phyloP scores from a whole-genome alignment of 176 grass and related monocot genomes.

The Aegilops longissima region DNA sequence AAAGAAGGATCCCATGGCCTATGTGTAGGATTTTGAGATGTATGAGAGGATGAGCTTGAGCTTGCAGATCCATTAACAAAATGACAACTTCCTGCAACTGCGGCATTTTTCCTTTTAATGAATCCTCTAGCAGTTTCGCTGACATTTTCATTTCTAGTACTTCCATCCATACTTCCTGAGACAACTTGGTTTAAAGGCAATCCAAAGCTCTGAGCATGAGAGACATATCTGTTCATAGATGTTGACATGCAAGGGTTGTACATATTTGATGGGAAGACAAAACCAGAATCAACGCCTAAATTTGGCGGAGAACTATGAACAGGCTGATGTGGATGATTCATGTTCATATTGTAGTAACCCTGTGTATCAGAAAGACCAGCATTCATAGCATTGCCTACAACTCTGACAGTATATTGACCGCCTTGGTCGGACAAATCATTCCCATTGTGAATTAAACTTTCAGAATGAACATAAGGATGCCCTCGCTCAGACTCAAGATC shows the following conservation, averaged over 20 bases:
- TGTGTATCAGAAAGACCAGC: slow-evolving; percentile 35
- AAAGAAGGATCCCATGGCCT: slow-evolving; percentile 54
- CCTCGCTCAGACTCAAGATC: slow-evolving; percentile 52
- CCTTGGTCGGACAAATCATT: slow-evolving; percentile 42
- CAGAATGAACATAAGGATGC: slow-evolving; percentile 38
- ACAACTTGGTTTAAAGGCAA: slow-evolving; percentile 46
- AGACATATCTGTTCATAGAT: slow-evolving; percentile 47
- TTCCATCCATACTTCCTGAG: slow-evolving; percentile 45
- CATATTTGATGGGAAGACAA: slow-evolving; percentile 43
- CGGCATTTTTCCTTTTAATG: slow-evolving; percentile 60
- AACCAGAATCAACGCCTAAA: slow-evolving; percentile 52
- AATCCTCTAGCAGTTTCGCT: slow-evolving; percentile 46
- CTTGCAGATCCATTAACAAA: slow-evolving; percentile 59
- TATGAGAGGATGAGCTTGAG: slow-evolving; percentile 59
- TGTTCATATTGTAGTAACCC: slow-evolving; percentile 35
- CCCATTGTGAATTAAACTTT: slow-evolving; percentile 24
- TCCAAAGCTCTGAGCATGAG: slow-evolving; percentile 45
- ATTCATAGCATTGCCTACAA: slow-evolving; percentile 41
- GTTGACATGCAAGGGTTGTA: slow-evolving; percentile 48
- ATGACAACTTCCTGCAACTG: slow-evolving; percentile 40
- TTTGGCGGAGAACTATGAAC: slow-evolving; percentile 36
- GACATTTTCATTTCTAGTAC: slow-evolving; percentile 45
- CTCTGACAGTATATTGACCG: slow-evolving; percentile 39
- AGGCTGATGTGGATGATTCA: slow-evolving; percentile 49
- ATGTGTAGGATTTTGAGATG: slow-evolving; percentile 44